These are phyloP conservation scores for Ascochyta fabae DNA, from an alignment of 2,329 filamentous ascomycete species.

Conservation along the genomic window DNA sequence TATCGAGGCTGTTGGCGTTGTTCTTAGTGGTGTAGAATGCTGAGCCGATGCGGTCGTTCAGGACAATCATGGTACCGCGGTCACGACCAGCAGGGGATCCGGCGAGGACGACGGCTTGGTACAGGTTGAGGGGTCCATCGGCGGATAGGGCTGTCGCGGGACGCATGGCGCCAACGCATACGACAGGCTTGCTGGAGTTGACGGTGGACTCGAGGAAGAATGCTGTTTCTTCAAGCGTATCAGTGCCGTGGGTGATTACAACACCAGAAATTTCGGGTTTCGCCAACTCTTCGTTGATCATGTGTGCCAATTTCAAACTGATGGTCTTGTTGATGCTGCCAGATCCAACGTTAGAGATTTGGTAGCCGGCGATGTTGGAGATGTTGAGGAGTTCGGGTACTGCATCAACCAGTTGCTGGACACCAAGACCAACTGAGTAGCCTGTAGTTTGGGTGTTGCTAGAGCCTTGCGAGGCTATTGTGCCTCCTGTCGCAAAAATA, in stretches of 20 bases:
- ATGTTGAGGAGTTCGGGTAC: constrained; percentile 63
- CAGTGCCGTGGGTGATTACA: constrained; percentile 70
- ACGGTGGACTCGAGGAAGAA: constrained; percentile 68
- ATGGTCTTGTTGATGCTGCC: constrained; percentile 56
- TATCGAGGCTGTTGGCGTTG: constrained; percentile 68
- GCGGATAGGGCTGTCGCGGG: constrained; percentile 68
- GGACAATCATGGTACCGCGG: constrained; percentile 65
- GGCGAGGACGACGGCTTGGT: constrained; percentile 65
- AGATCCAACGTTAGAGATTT: constrained; percentile 47
- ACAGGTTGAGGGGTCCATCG: constrained; percentile 68
- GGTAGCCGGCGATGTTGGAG: constrained; percentile 61
- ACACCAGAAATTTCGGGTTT: constrained; percentile 54
- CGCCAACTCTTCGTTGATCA: constrained; percentile 59
- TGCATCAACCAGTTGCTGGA: constrained; percentile 60
- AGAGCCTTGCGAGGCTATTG: constrained; percentile 62
- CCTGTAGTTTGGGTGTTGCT: constrained; percentile 60
- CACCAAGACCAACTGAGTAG: constrained; percentile 60
- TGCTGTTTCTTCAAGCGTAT: constrained; percentile 68
- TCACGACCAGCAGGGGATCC: constrained; percentile 53
- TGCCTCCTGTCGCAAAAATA: constrained; percentile 65
- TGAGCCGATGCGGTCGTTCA: constrained; percentile 67
- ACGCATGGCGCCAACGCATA: constrained; percentile 68
- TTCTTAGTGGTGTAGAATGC: constrained; percentile 67
- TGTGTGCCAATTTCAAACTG: constrained; percentile 56
- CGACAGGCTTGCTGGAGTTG: constrained; percentile 64